Conservation (phyloP, 176 grass and related monocot genomes). For the Aegilops speltoides region DNA sequence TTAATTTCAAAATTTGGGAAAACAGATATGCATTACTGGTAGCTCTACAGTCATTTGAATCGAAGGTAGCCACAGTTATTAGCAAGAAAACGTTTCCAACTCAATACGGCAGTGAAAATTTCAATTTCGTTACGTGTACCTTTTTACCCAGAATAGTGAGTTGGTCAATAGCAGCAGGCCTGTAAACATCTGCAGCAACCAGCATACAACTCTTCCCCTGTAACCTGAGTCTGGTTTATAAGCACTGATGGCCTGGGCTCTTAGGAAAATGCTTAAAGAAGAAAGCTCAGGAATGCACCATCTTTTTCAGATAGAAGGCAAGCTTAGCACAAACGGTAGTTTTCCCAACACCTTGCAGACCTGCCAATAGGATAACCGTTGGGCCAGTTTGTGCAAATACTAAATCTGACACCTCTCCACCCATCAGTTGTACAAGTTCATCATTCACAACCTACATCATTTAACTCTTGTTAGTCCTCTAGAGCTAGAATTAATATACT, state of each 20-base stretch:
- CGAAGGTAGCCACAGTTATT: not conserved
- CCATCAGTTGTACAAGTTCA: conserved; percentile 94
- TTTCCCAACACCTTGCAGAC: conserved; percentile 95
- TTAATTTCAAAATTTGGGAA: not conserved
- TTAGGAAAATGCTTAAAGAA: conserved; percentile 16
- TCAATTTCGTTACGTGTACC: conserved; percentile 39
- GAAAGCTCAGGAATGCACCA: conserved; percentile 52
- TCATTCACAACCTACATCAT: conserved; percentile 73
- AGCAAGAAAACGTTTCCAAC: conserved; percentile 12
- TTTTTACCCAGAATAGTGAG: conserved; percentile 77
- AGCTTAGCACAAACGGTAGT: conserved; percentile 96
- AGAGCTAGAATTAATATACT: not conserved
- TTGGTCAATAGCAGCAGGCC: conserved; percentile 99
- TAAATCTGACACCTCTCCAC: conserved; percentile 87
- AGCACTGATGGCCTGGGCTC: conserved; percentile 31
- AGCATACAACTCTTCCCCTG: conserved; percentile 99
- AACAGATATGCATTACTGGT: not conserved
- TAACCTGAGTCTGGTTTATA: conserved; percentile 47
- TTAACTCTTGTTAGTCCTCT: conserved; percentile 4
- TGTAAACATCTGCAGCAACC: conserved; percentile 93
- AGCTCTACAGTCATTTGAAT: conserved; percentile 3
- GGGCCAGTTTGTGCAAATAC: conserved; percentile 72
- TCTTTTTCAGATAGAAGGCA: conserved; percentile 87
- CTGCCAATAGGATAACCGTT: conserved; percentile 84
- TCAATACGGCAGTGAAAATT: not conserved